phyloP scores from a whole-genome alignment of 2,329 filamentous ascomycete genomes.

The Nothomitra cinnamomea region DNA sequence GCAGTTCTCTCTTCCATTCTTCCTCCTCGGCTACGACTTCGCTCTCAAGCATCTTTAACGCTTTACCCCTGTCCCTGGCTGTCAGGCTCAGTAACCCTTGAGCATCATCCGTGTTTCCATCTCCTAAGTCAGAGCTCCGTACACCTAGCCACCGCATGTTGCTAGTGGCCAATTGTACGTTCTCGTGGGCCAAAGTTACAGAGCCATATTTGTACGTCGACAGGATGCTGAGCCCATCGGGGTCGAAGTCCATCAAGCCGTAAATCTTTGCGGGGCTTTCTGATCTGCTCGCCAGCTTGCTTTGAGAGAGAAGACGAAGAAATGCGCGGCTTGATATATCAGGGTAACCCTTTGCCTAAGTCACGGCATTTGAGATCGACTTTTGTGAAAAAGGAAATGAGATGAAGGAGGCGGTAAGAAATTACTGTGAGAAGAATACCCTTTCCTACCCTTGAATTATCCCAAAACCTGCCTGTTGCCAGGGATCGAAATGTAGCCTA shows the following conservation, averaged over 20 bases:
- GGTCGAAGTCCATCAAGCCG: conserved; percentile 57
- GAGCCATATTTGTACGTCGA: conserved; percentile 59
- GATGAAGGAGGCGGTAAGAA: conserved; percentile 5
- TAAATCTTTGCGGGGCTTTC: conserved; percentile 33
- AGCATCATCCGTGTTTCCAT: conserved; percentile 14
- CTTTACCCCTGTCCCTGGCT: conserved; percentile 39
- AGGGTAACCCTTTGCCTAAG: conserved; percentile 65
- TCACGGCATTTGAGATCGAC: neutral
- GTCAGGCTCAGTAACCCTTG: conserved; percentile 35
- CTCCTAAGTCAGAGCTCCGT: conserved; percentile 21
- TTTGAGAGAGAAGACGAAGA: conserved; percentile 34
- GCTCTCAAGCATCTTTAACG: conserved; percentile 33
- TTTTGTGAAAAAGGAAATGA: neutral
- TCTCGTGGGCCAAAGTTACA: conserved; percentile 42
- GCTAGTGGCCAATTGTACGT: conserved; percentile 29
- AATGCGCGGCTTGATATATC: conserved; percentile 55
- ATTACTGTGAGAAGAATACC: conserved; percentile 51
- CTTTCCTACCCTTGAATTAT: conserved; percentile 28
- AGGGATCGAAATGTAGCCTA: conserved; percentile 63
- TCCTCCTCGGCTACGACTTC: conserved; percentile 19
- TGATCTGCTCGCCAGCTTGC: conserved; percentile 27
- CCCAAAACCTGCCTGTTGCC: conserved; percentile 38
- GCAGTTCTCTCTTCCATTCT: conserved; percentile 39
- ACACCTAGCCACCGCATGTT: conserved; percentile 49
- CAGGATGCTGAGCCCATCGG: conserved; percentile 57